Evolutionary conservation across 1,139 yeast species (phyloP), one percentile per base, ranked within the genome.

Genomic region (Candida smagusa): DNA sequence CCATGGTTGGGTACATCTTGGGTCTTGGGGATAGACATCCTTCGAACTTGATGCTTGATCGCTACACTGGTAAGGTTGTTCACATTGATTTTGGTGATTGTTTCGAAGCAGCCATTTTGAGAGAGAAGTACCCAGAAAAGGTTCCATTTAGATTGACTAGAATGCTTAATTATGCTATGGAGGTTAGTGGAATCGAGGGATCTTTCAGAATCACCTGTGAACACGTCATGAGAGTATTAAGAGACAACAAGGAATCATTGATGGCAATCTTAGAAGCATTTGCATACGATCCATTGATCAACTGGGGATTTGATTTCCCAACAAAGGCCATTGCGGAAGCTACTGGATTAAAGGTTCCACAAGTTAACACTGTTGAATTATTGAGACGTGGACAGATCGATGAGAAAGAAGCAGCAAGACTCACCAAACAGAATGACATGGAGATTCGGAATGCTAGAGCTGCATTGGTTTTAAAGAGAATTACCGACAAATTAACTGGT

Each of bases 11-110:
- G 1, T 92, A 92, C 60, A 90, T 92, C 39, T 70, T 92, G 28
- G 99, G 99, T 9, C 71, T 94, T 22, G 99, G 99, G 42, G 99
- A 94, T 59, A 79, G 99, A 48, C 99, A 94, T 63, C 98, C 98
- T 22, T 87, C 97, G 23, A 94, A 94, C 55, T 74, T 94, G 63
- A 88, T 94, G 97, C 76, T 94, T 63, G 96, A 90, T 58, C 72
- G 97, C 49, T 77, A 82, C 37, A 88, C 97, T 0, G 99, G 99
- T 45, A 89, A 90, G 55, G 96, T 94, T 33, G 77, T 92, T 30
- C 99, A 94, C 57, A 90, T 94, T 63, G 99, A 94, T 72, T 94
- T 92, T 62, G 99, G 98, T 49, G 99, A 94, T 59, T 94, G 99
- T 74, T 94, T 94, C 56, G 99, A 94, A 58, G 97, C 97, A 1